phyloP scores from a whole-genome alignment of 345 rosid species.

The Turritis glabra region DNA sequence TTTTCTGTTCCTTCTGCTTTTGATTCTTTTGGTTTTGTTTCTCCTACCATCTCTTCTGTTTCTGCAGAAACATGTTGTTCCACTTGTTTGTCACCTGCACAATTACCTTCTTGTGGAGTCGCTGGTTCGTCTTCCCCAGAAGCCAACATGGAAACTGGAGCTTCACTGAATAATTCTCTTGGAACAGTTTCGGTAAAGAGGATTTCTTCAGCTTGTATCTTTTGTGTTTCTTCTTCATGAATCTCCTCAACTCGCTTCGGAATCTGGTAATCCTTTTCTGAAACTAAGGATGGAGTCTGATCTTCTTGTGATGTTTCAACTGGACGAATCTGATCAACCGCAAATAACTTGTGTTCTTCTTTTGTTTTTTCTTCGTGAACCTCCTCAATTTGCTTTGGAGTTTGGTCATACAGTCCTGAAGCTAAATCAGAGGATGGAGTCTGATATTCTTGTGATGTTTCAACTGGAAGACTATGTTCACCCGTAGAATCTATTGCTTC shows the following conservation, averaged over 20 bases:
- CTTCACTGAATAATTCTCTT: conserved; percentile 19
- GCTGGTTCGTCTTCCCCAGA: conserved; percentile 31
- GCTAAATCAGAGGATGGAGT: no score
- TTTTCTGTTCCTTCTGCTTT: conserved; percentile 24
- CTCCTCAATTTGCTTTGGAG: not conserved
- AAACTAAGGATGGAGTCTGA: conserved; percentile 13
- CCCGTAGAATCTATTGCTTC: conserved; percentile 4
- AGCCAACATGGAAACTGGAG: conserved; percentile 34
- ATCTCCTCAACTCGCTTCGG: not conserved
- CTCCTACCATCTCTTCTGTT: conserved; percentile 6
- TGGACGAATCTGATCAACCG: conserved; percentile 8
- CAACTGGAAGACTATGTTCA: not conserved
- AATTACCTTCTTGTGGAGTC: conserved; percentile 30
- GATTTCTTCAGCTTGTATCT: conserved; percentile 17
- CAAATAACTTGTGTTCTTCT: not conserved
- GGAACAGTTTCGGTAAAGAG: conserved; percentile 13
- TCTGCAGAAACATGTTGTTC: conserved; percentile 7
- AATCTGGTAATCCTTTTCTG: not conserved
- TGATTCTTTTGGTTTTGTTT: conserved; percentile 20
- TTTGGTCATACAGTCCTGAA: no score
- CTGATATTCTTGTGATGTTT: conserved; percentile 8
- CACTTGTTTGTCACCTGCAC: conserved; percentile 10
- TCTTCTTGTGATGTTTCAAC: not conserved
- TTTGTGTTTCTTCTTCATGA: conserved; percentile 25
- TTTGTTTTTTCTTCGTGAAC: no score